These are phyloP conservation scores for Pestalotiopsis sp. DNA, from an alignment of 2,329 filamentous ascomycete genomes.

Conservation along the genomic window DNA sequence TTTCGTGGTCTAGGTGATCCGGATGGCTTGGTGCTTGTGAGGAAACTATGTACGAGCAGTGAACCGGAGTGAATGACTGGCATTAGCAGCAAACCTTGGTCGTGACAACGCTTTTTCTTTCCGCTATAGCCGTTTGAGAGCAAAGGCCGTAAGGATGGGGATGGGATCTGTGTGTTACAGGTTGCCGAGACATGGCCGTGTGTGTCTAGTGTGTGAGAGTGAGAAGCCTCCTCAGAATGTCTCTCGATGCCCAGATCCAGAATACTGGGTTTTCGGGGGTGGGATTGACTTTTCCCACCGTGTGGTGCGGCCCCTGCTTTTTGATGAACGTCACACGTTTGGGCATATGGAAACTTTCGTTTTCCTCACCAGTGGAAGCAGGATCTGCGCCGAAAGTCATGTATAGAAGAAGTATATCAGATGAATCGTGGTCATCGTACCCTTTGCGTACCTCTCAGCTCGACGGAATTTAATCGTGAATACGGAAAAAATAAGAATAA, in stretches of 20 bases:
- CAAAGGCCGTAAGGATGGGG: too few species aligned
- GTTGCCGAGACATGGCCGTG: not conserved
- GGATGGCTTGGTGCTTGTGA: too few species aligned
- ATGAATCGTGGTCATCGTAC: not conserved
- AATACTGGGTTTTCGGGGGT: not conserved
- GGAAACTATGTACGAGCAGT: too few species aligned
- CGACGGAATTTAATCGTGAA: too few species aligned
- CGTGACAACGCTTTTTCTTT: not conserved
- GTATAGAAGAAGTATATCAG: not conserved
- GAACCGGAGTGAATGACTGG: not conserved
- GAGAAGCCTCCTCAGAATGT: not conserved
- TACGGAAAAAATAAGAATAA: too few species aligned
- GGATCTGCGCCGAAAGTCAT: not conserved
- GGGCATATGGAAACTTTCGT: not conserved
- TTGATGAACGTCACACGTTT: not conserved
- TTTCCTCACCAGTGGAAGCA: too few species aligned
- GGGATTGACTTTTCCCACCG: not conserved
- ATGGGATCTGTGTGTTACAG: not conserved
- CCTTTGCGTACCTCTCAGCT: too few species aligned
- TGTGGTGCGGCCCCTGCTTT: not conserved
- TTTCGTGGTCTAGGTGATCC: not conserved
- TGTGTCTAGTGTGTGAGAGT: not conserved
- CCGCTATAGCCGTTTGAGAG: not conserved
- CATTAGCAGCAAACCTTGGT: not conserved
- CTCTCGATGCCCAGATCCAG: not conserved